phyloP scores from a whole-genome alignment of 2,329 filamentous ascomycete species.

The Pseudogymnoascus sp. region DNA sequence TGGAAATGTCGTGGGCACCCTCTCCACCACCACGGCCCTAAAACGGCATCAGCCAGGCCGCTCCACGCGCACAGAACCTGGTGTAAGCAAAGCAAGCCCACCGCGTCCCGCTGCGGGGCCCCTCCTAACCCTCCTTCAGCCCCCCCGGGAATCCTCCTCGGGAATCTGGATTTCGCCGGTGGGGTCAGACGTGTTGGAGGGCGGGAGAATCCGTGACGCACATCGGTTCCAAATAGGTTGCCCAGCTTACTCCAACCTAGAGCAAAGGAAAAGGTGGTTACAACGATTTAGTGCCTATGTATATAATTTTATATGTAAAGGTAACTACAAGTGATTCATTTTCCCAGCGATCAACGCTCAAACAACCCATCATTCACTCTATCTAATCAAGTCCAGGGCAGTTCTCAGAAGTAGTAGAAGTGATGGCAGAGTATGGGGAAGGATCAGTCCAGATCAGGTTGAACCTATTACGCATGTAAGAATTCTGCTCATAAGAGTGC shows the following conservation, averaged over 20 bases:
- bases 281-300: not conserved
- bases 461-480: constrained; percentile 29
- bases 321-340: not conserved
- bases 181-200: not conserved
- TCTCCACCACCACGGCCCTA: not conserved
- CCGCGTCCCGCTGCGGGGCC: no score
- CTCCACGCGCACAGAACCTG: no score
- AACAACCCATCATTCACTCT: not conserved
- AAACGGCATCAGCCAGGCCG: no score
- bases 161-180: no score
- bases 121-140: no score
- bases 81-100: no score
- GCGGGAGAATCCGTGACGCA: not conserved
- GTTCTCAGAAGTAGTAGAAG: constrained; percentile 39
- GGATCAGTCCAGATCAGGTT: constrained; percentile 52
- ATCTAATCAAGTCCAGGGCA: constrained; percentile 44
- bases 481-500: not conserved
- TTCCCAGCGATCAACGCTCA: not conserved
- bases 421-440: constrained; percentile 40
- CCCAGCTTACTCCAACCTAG: not conserved
- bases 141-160: no score
- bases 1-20: not conserved
- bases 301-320: not conserved
- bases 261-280: not conserved
- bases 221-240: not conserved